These are phyloP conservation scores for Bruguiera parviflora DNA, from an alignment of 345 rosid species.

Conservation along the genomic window DNA sequence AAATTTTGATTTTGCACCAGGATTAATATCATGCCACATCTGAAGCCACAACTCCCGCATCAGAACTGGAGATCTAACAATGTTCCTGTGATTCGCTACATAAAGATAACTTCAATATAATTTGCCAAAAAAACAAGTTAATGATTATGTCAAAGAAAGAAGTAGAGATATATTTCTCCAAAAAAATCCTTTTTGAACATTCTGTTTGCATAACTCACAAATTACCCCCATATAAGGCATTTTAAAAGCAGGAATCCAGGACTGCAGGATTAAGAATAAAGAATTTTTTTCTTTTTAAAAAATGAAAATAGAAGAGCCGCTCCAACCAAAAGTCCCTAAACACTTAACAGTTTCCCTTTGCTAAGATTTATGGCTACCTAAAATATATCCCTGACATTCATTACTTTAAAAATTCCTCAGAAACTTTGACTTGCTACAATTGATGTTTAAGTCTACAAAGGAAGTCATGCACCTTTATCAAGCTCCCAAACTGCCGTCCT, in stretches of 20 bases:
- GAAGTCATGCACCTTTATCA: conserved; percentile 59
- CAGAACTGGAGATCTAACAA: conserved; percentile 79
- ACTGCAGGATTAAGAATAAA: background rate
- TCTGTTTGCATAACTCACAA: background rate
- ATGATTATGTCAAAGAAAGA: background rate
- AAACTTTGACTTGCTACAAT: background rate
- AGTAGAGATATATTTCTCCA: background rate
- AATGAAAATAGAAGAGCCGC: background rate
- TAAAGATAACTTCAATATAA: conserved; percentile 23
- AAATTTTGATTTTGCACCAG: conserved; percentile 54
- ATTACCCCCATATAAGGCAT: background rate
- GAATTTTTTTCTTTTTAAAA: background rate
- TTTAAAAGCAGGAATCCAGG: background rate
- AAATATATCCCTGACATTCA: background rate
- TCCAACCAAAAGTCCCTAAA: background rate
- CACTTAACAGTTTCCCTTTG: background rate
- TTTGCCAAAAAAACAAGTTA: background rate
- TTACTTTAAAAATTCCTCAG: background rate
- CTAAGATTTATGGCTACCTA: background rate
- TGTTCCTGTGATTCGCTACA: conserved; percentile 97
- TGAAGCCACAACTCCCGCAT: conserved; percentile 99
- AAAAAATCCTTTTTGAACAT: background rate
- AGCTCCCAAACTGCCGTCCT: conserved; percentile 99
- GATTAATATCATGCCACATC: conserved; percentile 93
- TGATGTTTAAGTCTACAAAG: background rate